These are phyloP conservation scores for Cornus suecica DNA, from an alignment of 148 eudicot genomes.

Conservation along the genomic window DNA sequence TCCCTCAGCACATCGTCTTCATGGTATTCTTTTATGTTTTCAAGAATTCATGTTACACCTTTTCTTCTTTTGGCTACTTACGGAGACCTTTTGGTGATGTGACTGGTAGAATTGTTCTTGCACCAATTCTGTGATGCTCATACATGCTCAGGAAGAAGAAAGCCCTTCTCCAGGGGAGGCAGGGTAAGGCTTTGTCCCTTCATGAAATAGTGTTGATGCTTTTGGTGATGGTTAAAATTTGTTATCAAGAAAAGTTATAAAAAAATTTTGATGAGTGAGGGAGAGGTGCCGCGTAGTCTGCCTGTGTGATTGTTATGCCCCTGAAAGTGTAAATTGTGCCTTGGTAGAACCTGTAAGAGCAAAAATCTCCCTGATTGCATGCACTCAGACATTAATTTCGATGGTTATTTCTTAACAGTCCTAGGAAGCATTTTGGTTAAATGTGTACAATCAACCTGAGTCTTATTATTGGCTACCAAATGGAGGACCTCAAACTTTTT, in stretches of 20 bases:
- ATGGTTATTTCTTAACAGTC: not conserved
- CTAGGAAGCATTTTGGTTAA: not conserved
- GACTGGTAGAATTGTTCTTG: conserved; percentile 62
- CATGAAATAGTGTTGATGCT: not conserved
- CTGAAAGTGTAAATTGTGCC: not conserved
- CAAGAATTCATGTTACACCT: not conserved
- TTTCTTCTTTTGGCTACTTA: conserved; percentile 12
- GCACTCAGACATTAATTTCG: not conserved
- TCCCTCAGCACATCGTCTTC: conserved; percentile 80
- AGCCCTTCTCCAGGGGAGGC: conserved; percentile 76
- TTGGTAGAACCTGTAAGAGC: too few relatives aligned
- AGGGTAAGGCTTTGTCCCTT: conserved; percentile 46
- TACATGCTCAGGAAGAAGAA: conserved; percentile 58
- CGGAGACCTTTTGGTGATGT: not conserved
- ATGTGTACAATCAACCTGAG: not conserved
- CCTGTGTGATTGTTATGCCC: not conserved
- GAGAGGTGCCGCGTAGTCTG: not conserved
- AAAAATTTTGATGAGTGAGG: not conserved
- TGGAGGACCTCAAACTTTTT: not conserved
- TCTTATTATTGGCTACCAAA: not conserved
- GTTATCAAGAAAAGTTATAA: not conserved
- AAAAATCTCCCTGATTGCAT: too few relatives aligned
- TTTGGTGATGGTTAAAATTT: not conserved
- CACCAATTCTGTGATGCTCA: conserved; percentile 93
- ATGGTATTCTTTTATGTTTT: conserved; percentile 45